These are phyloP conservation scores for Metschnikowia henanensis DNA, from an alignment of 805 yeast genomes.

Conservation along the genomic window DNA sequence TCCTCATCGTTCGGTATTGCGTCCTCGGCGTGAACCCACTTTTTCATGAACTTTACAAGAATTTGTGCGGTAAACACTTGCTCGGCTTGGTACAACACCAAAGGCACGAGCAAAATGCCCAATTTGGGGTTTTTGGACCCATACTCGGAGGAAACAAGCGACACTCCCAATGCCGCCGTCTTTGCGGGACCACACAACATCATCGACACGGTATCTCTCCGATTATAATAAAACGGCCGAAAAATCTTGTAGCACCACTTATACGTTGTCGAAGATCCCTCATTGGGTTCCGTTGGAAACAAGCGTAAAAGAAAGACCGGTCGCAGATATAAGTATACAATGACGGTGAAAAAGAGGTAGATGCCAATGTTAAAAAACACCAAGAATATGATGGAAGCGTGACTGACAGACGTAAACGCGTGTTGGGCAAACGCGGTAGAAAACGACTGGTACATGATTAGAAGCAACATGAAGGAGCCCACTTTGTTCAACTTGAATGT, in stretches of 20 bases:
- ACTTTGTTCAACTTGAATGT: slow-evolving; percentile 66
- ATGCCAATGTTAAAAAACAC: slow-evolving; percentile 83
- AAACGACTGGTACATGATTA: slow-evolving; percentile 77
- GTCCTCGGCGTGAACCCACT: slow-evolving; percentile 58
- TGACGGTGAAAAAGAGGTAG: slow-evolving; percentile 69
- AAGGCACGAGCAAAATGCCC: slow-evolving; percentile 75
- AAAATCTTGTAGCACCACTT: slow-evolving; percentile 42
- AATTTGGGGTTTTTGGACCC: slow-evolving; percentile 59
- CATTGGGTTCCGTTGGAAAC: slow-evolving; percentile 49
- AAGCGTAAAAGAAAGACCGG: slow-evolving; percentile 50
- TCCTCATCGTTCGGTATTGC: slow-evolving; percentile 17
- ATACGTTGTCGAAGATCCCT: slow-evolving; percentile 46
- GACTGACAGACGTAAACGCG: slow-evolving; percentile 72
- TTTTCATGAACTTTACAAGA: slow-evolving; percentile 61
- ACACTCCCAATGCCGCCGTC: slow-evolving; percentile 90
- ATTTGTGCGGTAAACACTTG: slow-evolving; percentile 83
- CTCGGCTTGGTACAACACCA: slow-evolving; percentile 84
- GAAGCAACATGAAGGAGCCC: slow-evolving; percentile 74
- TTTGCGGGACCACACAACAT: slow-evolving; percentile 92
- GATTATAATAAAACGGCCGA: slow-evolving; percentile 68
- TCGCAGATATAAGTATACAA: slow-evolving; percentile 61
- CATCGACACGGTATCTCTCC: slow-evolving; percentile 72
- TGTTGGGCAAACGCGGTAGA: slow-evolving; percentile 84
- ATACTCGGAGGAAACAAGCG: slow-evolving; percentile 77
- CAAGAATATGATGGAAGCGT: slow-evolving; percentile 67